Percentiles rank a stretch among this genome's conserved stretches.
These are phyloP conservation scores for Porphyrellus cyaneotinctus DNA, from an alignment of 768 basidiomycete species.

Conservation along the genomic window DNA sequence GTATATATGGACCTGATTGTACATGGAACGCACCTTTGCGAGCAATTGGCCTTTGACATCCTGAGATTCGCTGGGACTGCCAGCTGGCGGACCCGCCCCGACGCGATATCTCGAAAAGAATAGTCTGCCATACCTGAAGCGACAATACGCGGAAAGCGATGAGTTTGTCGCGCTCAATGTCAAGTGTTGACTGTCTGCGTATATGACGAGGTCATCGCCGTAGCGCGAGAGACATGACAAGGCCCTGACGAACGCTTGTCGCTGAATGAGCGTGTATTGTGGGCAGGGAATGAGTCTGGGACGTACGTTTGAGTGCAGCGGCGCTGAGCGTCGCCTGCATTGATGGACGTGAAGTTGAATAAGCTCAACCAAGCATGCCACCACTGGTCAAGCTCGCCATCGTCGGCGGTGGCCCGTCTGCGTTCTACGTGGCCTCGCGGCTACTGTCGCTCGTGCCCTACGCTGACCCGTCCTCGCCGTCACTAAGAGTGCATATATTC, in stretches of 20 bases:
- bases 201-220: slow-evolving; percentile 74
- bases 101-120: slow-evolving; percentile 72
- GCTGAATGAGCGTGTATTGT: slow-evolving; percentile 23
- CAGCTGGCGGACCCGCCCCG: slow-evolving; percentile 16
- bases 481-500: slow-evolving; percentile 74
- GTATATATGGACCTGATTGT: neutral
- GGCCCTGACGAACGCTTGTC: slow-evolving; percentile 67
- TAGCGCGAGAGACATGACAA: slow-evolving; percentile 76
- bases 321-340: slow-evolving; percentile 73
- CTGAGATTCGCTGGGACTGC: slow-evolving; percentile 31
- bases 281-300: slow-evolving; percentile 1
- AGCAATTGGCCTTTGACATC: slow-evolving; percentile 65
- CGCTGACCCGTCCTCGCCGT: slow-evolving; percentile 27
- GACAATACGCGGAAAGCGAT: slow-evolving; percentile 76
- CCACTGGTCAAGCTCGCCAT: slow-evolving; percentile 70
- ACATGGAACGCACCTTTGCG: slow-evolving; percentile 50
- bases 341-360: slow-evolving; percentile 1
- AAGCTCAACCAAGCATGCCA: neutral
- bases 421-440: slow-evolving; percentile 89
- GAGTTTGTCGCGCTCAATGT: slow-evolving; percentile 74
- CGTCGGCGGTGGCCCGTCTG: slow-evolving; percentile 94
- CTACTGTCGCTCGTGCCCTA: slow-evolving; percentile 62
- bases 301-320: slow-evolving; percentile 46
- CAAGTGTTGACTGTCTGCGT: slow-evolving; percentile 56
- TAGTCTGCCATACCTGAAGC: slow-evolving; percentile 61